Conservation (phyloP, 1,284 basidiomycete genomes). For the Lentinus polychrous region DNA sequence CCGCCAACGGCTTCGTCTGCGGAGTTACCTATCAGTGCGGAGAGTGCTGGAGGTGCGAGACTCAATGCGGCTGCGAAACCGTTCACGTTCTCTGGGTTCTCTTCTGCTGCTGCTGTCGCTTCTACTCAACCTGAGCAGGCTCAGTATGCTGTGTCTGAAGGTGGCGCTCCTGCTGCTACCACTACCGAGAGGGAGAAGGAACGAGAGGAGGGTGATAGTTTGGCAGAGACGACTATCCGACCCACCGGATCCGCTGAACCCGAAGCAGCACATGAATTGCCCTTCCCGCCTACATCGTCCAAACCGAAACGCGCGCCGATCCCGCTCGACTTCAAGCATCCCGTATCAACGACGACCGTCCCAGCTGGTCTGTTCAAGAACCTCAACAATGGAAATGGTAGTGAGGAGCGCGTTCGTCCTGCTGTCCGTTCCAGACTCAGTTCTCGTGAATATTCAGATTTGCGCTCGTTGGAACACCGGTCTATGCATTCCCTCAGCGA, state of each 20-base stretch:
- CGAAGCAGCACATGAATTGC: slow-evolving; percentile 23
- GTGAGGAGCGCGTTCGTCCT: slow-evolving; percentile 57
- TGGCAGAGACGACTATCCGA: slow-evolving; percentile 9
- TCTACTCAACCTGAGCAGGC: slow-evolving; percentile 16
- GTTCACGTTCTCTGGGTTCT: slow-evolving; percentile 58
- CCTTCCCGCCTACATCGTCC: slow-evolving; percentile 26
- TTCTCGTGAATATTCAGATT: slow-evolving; percentile 39
- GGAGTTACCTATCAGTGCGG: slow-evolving; percentile 8
- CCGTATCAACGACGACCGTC: slow-evolving; percentile 65
- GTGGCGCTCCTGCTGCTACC: no score
- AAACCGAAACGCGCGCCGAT: slow-evolving; percentile 68
- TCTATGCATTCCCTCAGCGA: slow-evolving; percentile 70
- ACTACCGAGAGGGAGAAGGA: no score
- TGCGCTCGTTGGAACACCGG: slow-evolving; percentile 41
- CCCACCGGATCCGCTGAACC: slow-evolving; percentile 7
- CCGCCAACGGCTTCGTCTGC: slow-evolving; percentile 24
- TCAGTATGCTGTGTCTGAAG: slow-evolving; percentile 16
- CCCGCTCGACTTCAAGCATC: slow-evolving; percentile 74
- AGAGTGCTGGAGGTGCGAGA: slow-evolving; percentile 6
- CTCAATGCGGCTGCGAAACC: slow-evolving; percentile 44
- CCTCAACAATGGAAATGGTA: slow-evolving; percentile 42
- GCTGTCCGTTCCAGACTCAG: slow-evolving; percentile 66
- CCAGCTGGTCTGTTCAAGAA: slow-evolving; percentile 81
- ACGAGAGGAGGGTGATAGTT: slow-evolving; percentile 5
- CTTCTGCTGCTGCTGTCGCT: slow-evolving; percentile 11